Percentiles rank a stretch among this genome's conserved stretches.
Conservation (phyloP, 164 flowering plant genomes). For the Tetracentron sinense region DNA sequence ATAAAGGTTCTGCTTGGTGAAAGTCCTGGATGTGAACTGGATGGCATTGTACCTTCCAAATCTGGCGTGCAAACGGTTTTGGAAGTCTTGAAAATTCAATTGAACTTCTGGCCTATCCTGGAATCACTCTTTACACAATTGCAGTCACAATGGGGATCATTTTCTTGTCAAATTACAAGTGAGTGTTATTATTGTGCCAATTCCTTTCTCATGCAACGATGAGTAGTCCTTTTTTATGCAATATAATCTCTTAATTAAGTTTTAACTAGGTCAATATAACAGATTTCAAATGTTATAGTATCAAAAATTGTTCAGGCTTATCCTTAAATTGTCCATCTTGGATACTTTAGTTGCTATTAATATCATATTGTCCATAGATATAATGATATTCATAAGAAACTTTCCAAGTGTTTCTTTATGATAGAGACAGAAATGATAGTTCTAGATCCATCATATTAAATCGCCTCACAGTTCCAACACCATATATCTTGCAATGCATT, state of each 20-base stretch:
- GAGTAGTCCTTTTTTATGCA: too few relatives aligned
- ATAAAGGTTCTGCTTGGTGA: slow-evolving; percentile 86
- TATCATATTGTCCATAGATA: too few relatives aligned
- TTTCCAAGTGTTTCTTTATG: too few relatives aligned
- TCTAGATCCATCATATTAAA: too few relatives aligned
- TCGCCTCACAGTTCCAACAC: too few relatives aligned
- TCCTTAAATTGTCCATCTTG: not conserved
- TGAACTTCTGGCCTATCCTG: slow-evolving; percentile 69
- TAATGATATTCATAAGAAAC: too few relatives aligned
- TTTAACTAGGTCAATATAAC: not conserved
- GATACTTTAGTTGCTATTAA: too few relatives aligned
- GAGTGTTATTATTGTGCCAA: slow-evolving; percentile 23
- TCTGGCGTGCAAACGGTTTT: slow-evolving; percentile 63
- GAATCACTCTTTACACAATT: slow-evolving; percentile 34
- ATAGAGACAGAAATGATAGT: too few relatives aligned
- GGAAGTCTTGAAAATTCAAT: slow-evolving; percentile 76
- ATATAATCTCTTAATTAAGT: not conserved
- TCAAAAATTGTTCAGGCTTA: not conserved
- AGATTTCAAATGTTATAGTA: not conserved
- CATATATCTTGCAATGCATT: too few relatives aligned
- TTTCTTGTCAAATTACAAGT: slow-evolving; percentile 38
- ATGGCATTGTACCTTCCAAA: slow-evolving; percentile 45
- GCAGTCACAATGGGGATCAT: slow-evolving; percentile 47
- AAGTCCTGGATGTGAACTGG: slow-evolving; percentile 36
- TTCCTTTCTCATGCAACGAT: not conserved